Percentiles rank a stretch among this genome's conserved stretches.
These are phyloP conservation scores for Dysphania ambrosioides DNA, from an alignment of 148 eudicot genomes.

Conservation along the genomic window DNA sequence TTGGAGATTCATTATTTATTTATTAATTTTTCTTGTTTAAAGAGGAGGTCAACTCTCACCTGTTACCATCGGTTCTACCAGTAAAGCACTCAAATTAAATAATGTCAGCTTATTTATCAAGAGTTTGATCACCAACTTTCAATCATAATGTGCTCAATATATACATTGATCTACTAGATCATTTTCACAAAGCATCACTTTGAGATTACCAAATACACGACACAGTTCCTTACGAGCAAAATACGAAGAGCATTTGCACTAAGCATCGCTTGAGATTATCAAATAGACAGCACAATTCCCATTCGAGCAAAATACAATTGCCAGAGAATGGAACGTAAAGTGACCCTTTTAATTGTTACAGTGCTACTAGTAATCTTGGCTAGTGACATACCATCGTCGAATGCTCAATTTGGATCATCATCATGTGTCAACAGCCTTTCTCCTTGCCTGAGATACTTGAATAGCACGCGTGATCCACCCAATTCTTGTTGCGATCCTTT, in stretches of 20 bases:
- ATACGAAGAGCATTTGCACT: too few relatives aligned
- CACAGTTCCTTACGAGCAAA: neutral
- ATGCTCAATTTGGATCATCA: constrained; percentile 17
- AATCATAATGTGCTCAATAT: constrained; percentile 4
- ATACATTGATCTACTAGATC: constrained; percentile 1
- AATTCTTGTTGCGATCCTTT: constrained; percentile 59
- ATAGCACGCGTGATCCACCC: constrained; percentile 36
- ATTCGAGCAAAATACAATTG: too few relatives aligned
- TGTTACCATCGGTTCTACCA: neutral
- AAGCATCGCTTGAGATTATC: too few relatives aligned
- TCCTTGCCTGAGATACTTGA: constrained; percentile 58
- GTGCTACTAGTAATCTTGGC: constrained; percentile 14
- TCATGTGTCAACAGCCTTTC: constrained; percentile 51
- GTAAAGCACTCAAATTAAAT: neutral
- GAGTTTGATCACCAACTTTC: constrained; percentile 34
- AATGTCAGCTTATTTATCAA: neutral
- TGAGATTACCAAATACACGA: neutral
- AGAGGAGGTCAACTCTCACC: constrained; percentile 6
- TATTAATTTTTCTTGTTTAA: neutral
- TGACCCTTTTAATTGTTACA: neutral
- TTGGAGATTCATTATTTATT: neutral
- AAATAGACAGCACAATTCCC: too few relatives aligned
- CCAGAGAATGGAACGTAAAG: too few relatives aligned
- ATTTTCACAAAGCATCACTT: neutral
- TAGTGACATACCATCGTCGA: neutral